Percentiles rank a stretch among this genome's conserved stretches.
Evolutionary conservation across 2,329 filamentous ascomycete genomes (phyloP).

Genomic region (Sporothrix luriei): DNA sequence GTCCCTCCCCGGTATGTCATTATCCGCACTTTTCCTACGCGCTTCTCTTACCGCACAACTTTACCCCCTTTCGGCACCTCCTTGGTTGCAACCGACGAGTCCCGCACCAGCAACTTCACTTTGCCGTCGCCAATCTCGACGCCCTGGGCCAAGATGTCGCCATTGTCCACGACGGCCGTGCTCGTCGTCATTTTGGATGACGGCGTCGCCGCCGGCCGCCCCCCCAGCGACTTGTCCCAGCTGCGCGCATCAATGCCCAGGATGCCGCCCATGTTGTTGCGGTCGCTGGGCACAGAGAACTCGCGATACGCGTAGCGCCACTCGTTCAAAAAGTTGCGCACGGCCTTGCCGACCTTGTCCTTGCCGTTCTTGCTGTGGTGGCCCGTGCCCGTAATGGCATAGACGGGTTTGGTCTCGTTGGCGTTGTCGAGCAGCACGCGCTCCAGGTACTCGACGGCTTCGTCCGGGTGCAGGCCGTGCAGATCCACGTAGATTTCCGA

Average conservation of each 20-base stretch:
- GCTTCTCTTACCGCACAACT: background rate
- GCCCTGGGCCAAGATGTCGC: constrained; percentile 65
- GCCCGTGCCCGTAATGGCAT: constrained; percentile 94
- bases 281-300: constrained; percentile 94
- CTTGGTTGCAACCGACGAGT: constrained; percentile 40
- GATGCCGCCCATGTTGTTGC: constrained; percentile 77
- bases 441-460: constrained; percentile 92
- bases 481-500: constrained; percentile 89
- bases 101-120: constrained; percentile 65
- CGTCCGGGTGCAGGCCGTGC: constrained; percentile 97
- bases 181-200: constrained; percentile 38
- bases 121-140: constrained; percentile 69
- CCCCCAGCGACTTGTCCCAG: constrained; percentile 63
- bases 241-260: constrained; percentile 68
- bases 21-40: no score
- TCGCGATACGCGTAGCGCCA: constrained; percentile 96
- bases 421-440: constrained; percentile 82
- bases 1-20: no score
- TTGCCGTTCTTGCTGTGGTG: constrained; percentile 99
- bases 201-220: constrained; percentile 34
- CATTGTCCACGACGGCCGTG: constrained; percentile 47
- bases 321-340: constrained; percentile 87
- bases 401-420: constrained; percentile 73
- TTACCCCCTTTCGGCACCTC: constrained; percentile 11
- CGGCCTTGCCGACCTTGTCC: constrained; percentile 95